phyloP scores from a whole-genome alignment of 164 flowering plant genomes.

The Macadamia tetraphylla region DNA sequence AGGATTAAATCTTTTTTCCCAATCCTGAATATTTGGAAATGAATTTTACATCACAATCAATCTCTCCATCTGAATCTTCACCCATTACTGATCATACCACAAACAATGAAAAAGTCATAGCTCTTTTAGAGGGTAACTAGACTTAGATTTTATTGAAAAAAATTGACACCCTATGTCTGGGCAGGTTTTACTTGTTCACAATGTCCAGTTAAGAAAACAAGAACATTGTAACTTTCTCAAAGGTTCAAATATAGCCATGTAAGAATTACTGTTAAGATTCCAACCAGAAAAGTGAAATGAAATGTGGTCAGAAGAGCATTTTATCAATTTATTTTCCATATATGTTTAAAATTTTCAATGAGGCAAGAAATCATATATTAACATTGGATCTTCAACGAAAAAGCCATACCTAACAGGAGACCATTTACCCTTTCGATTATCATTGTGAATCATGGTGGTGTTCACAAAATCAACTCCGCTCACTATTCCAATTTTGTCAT shows the following conservation, averaged over 20 bases:
- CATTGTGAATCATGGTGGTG: constrained; percentile 39
- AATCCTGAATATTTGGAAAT: no score
- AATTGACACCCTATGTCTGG: no score
- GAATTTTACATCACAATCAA: no score
- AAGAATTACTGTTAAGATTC: not conserved
- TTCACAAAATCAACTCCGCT: constrained; percentile 57
- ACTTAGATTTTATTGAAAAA: no score
- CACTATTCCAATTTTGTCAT: constrained; percentile 47
- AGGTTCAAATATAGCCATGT: not conserved
- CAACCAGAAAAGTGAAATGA: no score
- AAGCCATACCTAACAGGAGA: constrained; percentile 67
- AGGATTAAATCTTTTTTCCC: no score
- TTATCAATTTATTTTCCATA: not conserved
- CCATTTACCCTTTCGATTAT: constrained; percentile 68
- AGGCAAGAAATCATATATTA: not conserved
- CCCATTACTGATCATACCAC: no score
- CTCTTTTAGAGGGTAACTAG: no score
- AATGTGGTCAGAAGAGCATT: not conserved
- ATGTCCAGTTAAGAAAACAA: no score
- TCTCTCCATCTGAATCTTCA: no score
- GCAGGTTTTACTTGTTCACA: no score
- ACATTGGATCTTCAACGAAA: not conserved
- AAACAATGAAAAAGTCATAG: no score
- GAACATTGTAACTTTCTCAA: not conserved
- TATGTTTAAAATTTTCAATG: not conserved